Base-by-base conservation (phyloP, 1,284 basidiomycete genomes). In the Coniferiporia sulphurascens region DNA sequence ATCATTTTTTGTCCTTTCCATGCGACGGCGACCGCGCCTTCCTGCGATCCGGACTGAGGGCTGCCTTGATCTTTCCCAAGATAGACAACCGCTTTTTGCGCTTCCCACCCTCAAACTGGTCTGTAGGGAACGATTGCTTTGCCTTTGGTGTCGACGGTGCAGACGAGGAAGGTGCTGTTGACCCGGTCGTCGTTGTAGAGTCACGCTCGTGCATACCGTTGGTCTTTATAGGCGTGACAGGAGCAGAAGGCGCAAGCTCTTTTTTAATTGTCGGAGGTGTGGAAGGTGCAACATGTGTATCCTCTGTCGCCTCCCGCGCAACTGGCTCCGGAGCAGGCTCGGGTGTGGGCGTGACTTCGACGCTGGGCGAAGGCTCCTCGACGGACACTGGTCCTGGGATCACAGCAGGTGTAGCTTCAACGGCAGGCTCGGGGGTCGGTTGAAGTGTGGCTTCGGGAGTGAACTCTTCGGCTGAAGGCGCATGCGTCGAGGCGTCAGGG, bases 21-120 rank as follows among this genome's bases (percentile, higher is more conserved):
- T 46, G 53, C 17, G 53, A 46, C 19, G 36, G 41, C 19, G 43
- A 55, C 43, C 27, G 9, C 55, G 49, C 50, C 45, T 60, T 59
- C 50, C 57, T 56, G 21, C 58, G 52, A 17, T 60, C 51, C 12
- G 54, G 55, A 48, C 56, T 59, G 21, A 69, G 65, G 10, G 65
- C 64, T 43, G 58, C 62, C 64, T 68, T 69, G 60, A 71, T 52
- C 62, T 65, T 69, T 19, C 66, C 67, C 48, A 71, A 65, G 10
- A 71, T 43, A 46, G 65, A 66, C 32, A 59, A 55, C 38, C 69
- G 67, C 62, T 69, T 70, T 63, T 67, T 68, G 51, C 64, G 63
- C 17, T 50, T 58, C 52, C 62, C 64, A 35, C 12, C 57, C 12
- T 46, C 60, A 45, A 56, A 32, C 62, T 62, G 38, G 15, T 44